Evolutionary conservation across 768 basidiomycete genomes (phyloP).

Genomic region (Gloeostereum incarnatum): DNA sequence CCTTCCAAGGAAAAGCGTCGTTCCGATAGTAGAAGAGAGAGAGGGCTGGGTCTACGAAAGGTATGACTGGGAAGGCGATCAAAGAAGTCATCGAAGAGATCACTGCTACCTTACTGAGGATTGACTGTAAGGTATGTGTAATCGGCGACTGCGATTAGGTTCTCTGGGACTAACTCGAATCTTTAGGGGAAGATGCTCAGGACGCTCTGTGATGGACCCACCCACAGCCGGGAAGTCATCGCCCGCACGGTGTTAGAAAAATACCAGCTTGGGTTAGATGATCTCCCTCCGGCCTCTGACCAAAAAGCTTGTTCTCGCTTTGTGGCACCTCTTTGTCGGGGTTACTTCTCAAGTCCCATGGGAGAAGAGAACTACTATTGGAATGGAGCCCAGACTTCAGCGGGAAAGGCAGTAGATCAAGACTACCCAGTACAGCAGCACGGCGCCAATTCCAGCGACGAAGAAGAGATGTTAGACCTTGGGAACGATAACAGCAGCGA

Average conservation of each 20-base stretch:
- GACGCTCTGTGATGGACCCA: conserved; percentile 40
- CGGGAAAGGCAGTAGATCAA: background rate
- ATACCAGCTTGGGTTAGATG: conserved; percentile 42
- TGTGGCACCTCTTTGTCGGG: conserved; percentile 45
- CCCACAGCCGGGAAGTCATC: conserved; percentile 31
- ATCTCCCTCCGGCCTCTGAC: conserved; percentile 47
- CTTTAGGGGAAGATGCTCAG: conserved; percentile 57
- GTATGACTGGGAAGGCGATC: conserved; percentile 31
- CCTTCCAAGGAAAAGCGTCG: too few relatives aligned
- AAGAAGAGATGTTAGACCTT: too few relatives aligned
- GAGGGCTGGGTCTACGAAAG: conserved; percentile 26
- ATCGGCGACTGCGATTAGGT: background rate
- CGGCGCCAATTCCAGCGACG: too few relatives aligned
- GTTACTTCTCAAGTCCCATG: conserved; percentile 22
- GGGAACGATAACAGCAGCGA: too few relatives aligned
- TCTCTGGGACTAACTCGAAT: conserved; percentile 8
- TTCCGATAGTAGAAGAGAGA: conserved; percentile 23
- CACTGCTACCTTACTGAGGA: conserved; percentile 46
- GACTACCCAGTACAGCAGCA: background rate
- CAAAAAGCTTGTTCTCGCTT: conserved; percentile 32
- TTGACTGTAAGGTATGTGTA: conserved; percentile 52
- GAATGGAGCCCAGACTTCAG: too few relatives aligned
- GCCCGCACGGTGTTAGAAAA: conserved; percentile 35
- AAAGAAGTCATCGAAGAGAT: conserved; percentile 48
- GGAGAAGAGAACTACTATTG: conserved; percentile 6